Percentiles rank a stretch among this genome's conserved stretches.
phyloP scores from a whole-genome alignment of 2,329 filamentous ascomycete species.

The Fusarium mangiferae region DNA sequence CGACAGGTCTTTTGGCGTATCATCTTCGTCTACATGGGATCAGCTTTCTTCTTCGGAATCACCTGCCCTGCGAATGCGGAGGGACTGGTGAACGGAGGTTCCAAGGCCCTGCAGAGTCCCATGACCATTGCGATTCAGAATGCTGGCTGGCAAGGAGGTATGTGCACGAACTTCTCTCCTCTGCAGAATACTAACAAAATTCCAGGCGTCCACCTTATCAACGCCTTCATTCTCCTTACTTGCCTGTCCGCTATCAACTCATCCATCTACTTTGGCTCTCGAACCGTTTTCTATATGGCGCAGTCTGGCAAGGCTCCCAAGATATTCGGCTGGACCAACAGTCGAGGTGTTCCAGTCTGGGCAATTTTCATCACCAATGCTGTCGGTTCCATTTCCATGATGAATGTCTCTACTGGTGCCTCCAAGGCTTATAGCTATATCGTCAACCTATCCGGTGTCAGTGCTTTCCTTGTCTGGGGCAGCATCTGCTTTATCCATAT shows the following conservation, averaged over 20 bases:
- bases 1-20: slow-evolving; percentile 71
- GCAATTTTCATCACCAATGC: slow-evolving; percentile 76
- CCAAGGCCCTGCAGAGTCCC: slow-evolving; percentile 74
- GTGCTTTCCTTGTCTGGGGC: slow-evolving; percentile 78
- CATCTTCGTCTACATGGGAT: slow-evolving; percentile 73
- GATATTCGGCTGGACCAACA: slow-evolving; percentile 75
- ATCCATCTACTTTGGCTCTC: slow-evolving; percentile 80
- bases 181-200: slow-evolving; percentile 5
- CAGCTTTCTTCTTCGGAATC: slow-evolving; percentile 79
- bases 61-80: slow-evolving; percentile 76
- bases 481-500: slow-evolving; percentile 77
- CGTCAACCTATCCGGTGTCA: slow-evolving; percentile 75
- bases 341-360: slow-evolving; percentile 68
- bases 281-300: slow-evolving; percentile 80
- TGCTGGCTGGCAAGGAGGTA: slow-evolving; percentile 76
- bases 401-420: slow-evolving; percentile 76
- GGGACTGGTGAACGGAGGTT: slow-evolving; percentile 69
- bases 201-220: slow-evolving; percentile 74
- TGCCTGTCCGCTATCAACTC: slow-evolving; percentile 78
- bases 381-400: slow-evolving; percentile 77
- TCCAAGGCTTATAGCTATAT: slow-evolving; percentile 74
- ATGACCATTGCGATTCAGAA: slow-evolving; percentile 80
- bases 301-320: slow-evolving; percentile 76
- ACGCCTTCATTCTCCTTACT: slow-evolving; percentile 79
- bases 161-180: background rate